A percentile compares a stretch with the other conserved stretches of the same genome.
phyloP scores from a whole-genome alignment of 371 early-diverging fungal species.

The Mortierella sp. region DNA sequence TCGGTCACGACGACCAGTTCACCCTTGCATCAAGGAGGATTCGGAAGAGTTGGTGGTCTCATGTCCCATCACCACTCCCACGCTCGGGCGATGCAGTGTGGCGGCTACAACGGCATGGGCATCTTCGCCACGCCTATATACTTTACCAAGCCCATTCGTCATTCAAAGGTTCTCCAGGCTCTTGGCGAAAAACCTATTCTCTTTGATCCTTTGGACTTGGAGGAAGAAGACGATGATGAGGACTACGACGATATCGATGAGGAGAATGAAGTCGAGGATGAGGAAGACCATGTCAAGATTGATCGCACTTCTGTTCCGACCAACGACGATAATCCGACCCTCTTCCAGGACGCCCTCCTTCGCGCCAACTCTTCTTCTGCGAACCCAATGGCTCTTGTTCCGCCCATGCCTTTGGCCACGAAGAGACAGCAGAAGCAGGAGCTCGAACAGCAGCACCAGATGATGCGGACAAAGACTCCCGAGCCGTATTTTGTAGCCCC shows the following conservation, averaged over 20 bases:
- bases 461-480: background rate
- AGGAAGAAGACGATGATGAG: constrained; percentile 22
- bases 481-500: background rate
- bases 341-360: background rate
- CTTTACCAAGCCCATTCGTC: constrained; percentile 54
- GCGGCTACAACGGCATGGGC: constrained; percentile 6
- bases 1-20: constrained; percentile 14
- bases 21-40: background rate
- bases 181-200: constrained; percentile 27
- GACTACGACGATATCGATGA: background rate
- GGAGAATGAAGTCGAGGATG: constrained; percentile 4
- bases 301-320: background rate
- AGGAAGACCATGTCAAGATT: background rate
- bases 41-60: background rate
- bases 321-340: background rate
- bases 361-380: background rate
- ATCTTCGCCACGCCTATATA: constrained; percentile 40
- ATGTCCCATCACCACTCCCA: background rate
- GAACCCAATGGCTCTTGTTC: constrained; percentile 8
- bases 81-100: background rate
- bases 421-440: background rate
- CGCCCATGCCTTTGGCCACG: background rate
- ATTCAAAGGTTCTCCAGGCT: constrained; percentile 45
- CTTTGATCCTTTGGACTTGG: constrained; percentile 18
- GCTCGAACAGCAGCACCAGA: background rate